phyloP scores from a whole-genome alignment of 1,139 yeast genomes.

The Cylindricascospora bacillispora region DNA sequence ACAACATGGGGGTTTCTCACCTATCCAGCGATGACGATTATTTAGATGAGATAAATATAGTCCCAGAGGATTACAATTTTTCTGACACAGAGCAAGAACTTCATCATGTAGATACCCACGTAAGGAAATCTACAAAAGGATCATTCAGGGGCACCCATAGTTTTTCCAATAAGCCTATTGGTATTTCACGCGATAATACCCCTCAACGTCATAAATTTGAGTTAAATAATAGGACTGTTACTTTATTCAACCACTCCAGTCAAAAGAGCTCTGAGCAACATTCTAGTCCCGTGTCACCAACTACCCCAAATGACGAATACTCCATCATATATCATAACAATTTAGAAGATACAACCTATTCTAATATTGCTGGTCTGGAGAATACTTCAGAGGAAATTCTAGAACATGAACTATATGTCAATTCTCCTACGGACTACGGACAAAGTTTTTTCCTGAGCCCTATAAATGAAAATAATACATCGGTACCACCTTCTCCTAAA shows the following conservation, averaged over 20 bases:
- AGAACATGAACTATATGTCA: too few relatives aligned
- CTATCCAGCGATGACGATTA: constrained; percentile 15
- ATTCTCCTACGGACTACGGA: too few relatives aligned
- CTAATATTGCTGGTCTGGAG: too few relatives aligned
- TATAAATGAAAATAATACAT: constrained; percentile 21
- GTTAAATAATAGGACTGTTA: constrained; percentile 41
- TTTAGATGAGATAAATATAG: constrained; percentile 41
- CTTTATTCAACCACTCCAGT: constrained; percentile 42
- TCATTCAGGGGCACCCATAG: constrained; percentile 25
- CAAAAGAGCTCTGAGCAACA: too few relatives aligned
- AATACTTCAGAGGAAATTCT: too few relatives aligned
- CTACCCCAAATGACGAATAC: too few relatives aligned
- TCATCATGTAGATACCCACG: constrained; percentile 4
- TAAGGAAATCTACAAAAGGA: constrained; percentile 6
- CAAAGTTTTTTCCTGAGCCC: too few relatives aligned
- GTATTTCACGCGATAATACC: constrained; percentile 19
- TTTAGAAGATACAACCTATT: too few relatives aligned
- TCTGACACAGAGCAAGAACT: constrained; percentile 26
- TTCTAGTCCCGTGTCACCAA: too few relatives aligned
- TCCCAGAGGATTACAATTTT: constrained; percentile 51
- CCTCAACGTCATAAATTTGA: constrained; percentile 36
- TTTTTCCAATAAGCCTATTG: constrained; percentile 23
- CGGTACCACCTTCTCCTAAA: constrained; percentile 23
- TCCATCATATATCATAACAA: too few relatives aligned
- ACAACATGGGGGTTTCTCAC: constrained; percentile 10